Percentiles rank a stretch among this genome's conserved stretches.
Evolutionary conservation across 192 early-diverging fungal species (phyloP).

Genomic region (Backusella luteola): DNA sequence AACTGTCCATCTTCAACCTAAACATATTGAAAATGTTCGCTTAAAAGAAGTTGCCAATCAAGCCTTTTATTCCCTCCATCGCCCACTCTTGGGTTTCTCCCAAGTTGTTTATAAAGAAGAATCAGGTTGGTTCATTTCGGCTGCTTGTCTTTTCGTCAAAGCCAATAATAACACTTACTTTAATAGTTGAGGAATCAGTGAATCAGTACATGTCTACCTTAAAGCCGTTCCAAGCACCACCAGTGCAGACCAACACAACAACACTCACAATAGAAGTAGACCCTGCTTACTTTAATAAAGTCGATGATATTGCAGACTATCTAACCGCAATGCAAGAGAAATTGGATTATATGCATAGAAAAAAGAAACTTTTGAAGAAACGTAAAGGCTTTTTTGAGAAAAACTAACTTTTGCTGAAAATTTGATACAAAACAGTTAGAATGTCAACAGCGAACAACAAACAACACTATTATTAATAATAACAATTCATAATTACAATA

Average conservation of each 20-base stretch:
- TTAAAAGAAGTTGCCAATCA: conserved; percentile 51
- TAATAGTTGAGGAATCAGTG: not conserved
- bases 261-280: conserved; percentile 18
- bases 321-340: conserved; percentile 25
- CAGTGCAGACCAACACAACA: not conserved
- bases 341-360: conserved; percentile 13
- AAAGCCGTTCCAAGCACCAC: conserved; percentile 3
- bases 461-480: not conserved
- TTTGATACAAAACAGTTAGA: not conserved
- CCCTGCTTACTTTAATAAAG: not conserved
- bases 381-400: conserved; percentile 7
- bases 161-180: not conserved
- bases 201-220: conserved; percentile 10
- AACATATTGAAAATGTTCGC: conserved; percentile 27
- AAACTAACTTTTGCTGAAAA: not conserved
- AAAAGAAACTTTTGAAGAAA: conserved; percentile 4
- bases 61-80: conserved; percentile 58
- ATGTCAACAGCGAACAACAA: not conserved
- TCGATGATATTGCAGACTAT: conserved; percentile 31
- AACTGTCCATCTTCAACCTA: not conserved
- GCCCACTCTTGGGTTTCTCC: conserved; percentile 50
- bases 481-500: not conserved
- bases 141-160: no score
- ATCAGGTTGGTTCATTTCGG: not conserved
- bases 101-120: not conserved